Evolutionary conservation across 495 filamentous ascomycete species (phyloP).

Genomic region (Penicillium bovifimosum): DNA sequence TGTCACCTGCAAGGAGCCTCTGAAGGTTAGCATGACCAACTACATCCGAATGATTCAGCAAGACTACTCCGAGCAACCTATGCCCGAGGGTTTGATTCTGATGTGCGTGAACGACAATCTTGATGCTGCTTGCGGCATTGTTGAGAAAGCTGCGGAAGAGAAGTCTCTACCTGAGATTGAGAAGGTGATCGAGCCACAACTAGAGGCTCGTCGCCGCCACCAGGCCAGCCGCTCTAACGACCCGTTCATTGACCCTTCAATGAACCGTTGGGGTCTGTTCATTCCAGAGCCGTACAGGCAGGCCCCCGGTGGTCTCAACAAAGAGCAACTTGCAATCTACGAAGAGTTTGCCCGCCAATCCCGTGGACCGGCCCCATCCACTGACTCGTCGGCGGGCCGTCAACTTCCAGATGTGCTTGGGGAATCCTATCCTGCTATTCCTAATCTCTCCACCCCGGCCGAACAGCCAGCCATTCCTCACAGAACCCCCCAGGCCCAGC

Average conservation of each 20-base stretch:
- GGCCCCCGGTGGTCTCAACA: conserved; percentile 72
- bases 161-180: conserved; percentile 92
- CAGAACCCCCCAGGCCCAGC: conserved; percentile 61
- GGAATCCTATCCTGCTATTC: conserved; percentile 72
- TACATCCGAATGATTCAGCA: conserved; percentile 79
- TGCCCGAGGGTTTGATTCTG: conserved; percentile 81
- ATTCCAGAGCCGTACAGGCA: conserved; percentile 89
- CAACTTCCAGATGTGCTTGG: conserved; percentile 71
- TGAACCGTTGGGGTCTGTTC: conserved; percentile 80
- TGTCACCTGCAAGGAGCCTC: conserved; percentile 96
- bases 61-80: conserved; percentile 64
- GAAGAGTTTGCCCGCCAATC: conserved; percentile 87
- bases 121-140: conserved; percentile 82
- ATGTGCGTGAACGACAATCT: conserved; percentile 99
- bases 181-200: conserved; percentile 71
- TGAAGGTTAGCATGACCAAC: conserved; percentile 92
- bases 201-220: conserved; percentile 70
- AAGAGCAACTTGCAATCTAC: conserved; percentile 91
- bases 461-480: conserved; percentile 73
- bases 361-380: conserved; percentile 42
- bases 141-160: conserved; percentile 91
- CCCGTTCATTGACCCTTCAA: conserved; percentile 70
- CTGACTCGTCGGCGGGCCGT: conserved; percentile 27
- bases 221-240: conserved; percentile 65
- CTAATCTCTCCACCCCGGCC: conserved; percentile 71